phyloP scores from a whole-genome alignment of 305 asterid genomes.

The Solanum hybrid region DNA sequence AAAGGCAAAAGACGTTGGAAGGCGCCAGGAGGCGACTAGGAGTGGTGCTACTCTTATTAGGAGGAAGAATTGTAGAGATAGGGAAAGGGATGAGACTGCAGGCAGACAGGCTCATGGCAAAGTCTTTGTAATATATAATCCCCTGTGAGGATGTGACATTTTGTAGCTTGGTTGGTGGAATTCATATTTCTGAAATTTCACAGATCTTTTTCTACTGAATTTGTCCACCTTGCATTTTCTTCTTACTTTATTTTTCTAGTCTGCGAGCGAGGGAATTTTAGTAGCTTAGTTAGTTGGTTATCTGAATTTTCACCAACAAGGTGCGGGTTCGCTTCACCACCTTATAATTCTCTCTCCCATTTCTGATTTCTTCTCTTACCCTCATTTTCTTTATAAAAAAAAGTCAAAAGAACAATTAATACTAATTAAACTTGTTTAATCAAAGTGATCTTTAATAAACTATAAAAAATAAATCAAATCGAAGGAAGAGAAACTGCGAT shows the following conservation, averaged over 20 bases:
- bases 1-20: neutral
- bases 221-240: neutral
- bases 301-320: rapidly evolving
- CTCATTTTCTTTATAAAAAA: neutral
- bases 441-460: neutral
- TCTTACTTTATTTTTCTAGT: neutral
- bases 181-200: neutral
- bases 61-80: neutral
- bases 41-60: neutral
- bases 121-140: neutral
- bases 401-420: neutral
- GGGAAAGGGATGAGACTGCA: neutral
- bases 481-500: neutral
- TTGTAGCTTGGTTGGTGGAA: slow-evolving; percentile 2
- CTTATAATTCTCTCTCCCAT: neutral
- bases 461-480: neutral
- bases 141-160: neutral
- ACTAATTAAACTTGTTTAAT: too few species aligned
- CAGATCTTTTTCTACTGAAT: neutral
- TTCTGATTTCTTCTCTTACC: neutral
- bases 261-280: rapidly evolving
- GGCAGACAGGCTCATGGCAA: neutral
- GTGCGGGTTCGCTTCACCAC: rapidly evolving
- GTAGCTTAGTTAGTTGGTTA: neutral
- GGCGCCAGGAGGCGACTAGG: neutral